Percentiles rank a stretch among this genome's conserved stretches.
phyloP scores from a whole-genome alignment of 2,329 filamentous ascomycete genomes.

The Hypoxylon sp. region DNA sequence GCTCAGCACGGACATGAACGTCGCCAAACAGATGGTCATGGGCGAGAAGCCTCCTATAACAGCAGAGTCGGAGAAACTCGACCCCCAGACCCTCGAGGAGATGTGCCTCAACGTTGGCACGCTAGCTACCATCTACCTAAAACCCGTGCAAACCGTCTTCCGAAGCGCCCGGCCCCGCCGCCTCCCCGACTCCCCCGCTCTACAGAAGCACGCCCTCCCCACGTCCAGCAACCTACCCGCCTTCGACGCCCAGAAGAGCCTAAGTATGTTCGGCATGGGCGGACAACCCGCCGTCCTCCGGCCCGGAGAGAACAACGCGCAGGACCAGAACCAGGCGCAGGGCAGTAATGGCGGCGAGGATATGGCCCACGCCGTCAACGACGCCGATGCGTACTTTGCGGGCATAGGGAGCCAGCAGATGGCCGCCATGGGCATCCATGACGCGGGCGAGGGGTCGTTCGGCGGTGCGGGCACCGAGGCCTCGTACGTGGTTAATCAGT shows the following conservation, averaged over 20 bases:
- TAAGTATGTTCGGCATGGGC: conserved; percentile 71
- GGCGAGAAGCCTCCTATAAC: conserved; percentile 97
- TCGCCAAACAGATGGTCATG: conserved; percentile 93
- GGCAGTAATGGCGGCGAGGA: conserved; percentile 59
- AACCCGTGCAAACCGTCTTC: conserved; percentile 98
- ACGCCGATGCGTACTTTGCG: conserved; percentile 92
- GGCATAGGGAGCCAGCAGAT: conserved; percentile 81
- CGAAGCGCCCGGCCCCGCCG: conserved; percentile 85
- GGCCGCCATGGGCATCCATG: conserved; percentile 78
- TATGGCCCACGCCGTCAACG: conserved; percentile 80
- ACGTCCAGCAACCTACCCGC: conserved; percentile 66
- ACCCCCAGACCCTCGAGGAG: conserved; percentile 91
- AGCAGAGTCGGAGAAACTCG: conserved; percentile 94
- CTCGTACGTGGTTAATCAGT: conserved; percentile 84
- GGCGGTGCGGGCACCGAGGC: conserved; percentile 70
- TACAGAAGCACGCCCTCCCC: conserved; percentile 80
- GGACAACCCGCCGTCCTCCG: conserved; percentile 67
- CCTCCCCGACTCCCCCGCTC: conserved; percentile 84
- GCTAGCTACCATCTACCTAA: conserved; percentile 95
- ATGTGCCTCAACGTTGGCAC: conserved; percentile 98
- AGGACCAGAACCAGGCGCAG: conserved; percentile 18
- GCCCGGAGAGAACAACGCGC: conserved; percentile 47
- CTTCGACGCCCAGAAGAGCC: conserved; percentile 71
- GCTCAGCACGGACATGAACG: conserved; percentile 89
- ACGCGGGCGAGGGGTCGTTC: conserved; percentile 75